Base-by-base conservation (phyloP, 192 early-diverging fungal species). In the Coemansia aciculifera region DNA sequence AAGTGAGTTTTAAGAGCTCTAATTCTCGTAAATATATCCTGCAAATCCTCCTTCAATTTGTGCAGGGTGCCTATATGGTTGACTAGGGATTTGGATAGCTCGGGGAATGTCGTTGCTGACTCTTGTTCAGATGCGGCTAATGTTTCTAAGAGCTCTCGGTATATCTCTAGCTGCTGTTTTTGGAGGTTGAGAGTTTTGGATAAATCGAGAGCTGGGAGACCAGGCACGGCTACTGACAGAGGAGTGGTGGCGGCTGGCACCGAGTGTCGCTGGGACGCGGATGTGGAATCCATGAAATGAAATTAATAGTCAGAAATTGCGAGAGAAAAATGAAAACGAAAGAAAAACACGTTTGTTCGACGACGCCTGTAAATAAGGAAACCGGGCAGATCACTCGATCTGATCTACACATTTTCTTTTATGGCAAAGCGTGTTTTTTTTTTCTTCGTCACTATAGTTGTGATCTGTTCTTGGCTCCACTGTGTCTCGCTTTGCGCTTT, bases 41-140 rank as follows among this genome's bases (percentile, higher is more conserved):
- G 78, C 63, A 80, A 37, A 43, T 80, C 78, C 10, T 72, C 78
- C 40, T 80, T 80, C 11, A 80, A 68, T 37, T 62, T 65, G 10
- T 54, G 59, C 3, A 80, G 32, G 3, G 72, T 72, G 37, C 40
- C 56, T 6, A 68, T 74, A 23, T 80, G 78, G 19, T 51, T 31
- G 5, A 69, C 36, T 3, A 75, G 66, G 10, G 69, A 72, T 49
- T 75, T 74, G 8, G 78, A 80, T 11, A 74, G 46, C 12, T 72
- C 66, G n/a, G 78, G 78, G 17, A 69, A 80, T 23, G 68, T 23
- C 5, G 65, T 63, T 31, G 78, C 73, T 11, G 72, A 72, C 37
- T 80, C 78, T 38, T 74, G 68, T 19, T 80, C 78, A 0, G 78
- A 80, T 24, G 36, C 37, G 5, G 62, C 65, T 5, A 80, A 59